Evolutionary conservation across 2,329 filamentous ascomycete genomes (phyloP), one percentile per base, ranked within the genome.

Genomic region (Coleophoma cylindrospora): DNA sequence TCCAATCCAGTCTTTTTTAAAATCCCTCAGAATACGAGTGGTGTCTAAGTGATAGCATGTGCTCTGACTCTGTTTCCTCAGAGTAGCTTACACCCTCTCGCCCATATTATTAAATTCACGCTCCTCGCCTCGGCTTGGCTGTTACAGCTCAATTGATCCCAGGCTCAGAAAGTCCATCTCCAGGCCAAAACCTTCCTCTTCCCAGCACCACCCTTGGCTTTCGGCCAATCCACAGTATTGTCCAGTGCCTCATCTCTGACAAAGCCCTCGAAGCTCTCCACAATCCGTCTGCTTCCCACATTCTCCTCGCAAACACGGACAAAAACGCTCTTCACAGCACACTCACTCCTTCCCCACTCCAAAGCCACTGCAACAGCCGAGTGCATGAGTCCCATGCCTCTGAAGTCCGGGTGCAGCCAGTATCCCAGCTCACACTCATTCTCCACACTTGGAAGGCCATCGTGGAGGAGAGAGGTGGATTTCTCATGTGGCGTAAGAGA

Each of bases 141-240:
- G 19, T 3, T 19, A 27, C 27, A 10, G 27, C 19, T 27, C 27
- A 5, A 27, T 6, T 10, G 27, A 8, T 10, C 27, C 9, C 9
- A 27, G 9, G 27, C 27, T 27, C 27, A 27, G 27, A 27, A 27
- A 27, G 27, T 27, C 27, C 27, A 27, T 38, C 43, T 40, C 51
- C 51, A 57, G 47, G 32, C n/a, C n/a, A 46, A 34, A 5, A 51
- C 3, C 33, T 41, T 52, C 50, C 32, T 55, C 43, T 36, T 41
- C 34, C 51, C 51, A 19, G 19, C 3, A 44, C 55, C 55, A 6
- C 55, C 55, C 45, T 57, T 57, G 12, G 19, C 34, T 38, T 54
- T 51, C 17, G 55, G 55, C 49, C 50, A 55, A 13, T 48, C 44
- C 7, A 22, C 22, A 3, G 17, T 40, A 7, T 47, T 32, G 19